Conservation (phyloP, 2,329 filamentous ascomycete species). For the Aspergillus japonicus region DNA sequence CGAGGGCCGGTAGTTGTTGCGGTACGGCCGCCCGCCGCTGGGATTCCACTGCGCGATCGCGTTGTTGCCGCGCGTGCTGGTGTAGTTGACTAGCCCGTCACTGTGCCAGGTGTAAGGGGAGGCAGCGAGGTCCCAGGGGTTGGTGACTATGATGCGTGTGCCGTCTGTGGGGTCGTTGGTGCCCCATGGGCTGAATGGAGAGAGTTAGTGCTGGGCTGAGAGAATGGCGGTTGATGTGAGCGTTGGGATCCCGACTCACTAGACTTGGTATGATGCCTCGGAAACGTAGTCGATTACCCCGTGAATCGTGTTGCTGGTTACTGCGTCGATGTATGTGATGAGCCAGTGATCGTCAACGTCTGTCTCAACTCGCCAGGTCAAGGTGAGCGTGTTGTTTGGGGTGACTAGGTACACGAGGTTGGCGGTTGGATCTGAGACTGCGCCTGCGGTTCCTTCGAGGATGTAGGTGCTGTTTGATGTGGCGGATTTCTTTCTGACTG, state of each 20-base stretch:
- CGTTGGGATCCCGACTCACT: slow-evolving; percentile 5
- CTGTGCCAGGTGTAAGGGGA: slow-evolving; percentile 18
- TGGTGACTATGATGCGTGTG: slow-evolving; percentile 6
- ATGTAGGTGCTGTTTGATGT: slow-evolving; percentile 2
- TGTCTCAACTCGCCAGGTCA: slow-evolving; percentile 17
- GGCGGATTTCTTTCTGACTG: not conserved
- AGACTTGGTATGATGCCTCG: slow-evolving; percentile 16
- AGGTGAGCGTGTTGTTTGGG: slow-evolving; percentile 2
- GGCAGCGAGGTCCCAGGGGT: slow-evolving; percentile 14
- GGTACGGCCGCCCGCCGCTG: slow-evolving; percentile 5
- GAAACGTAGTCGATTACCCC: slow-evolving; percentile 18
- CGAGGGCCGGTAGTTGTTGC: slow-evolving; percentile 12
- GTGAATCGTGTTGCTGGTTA: slow-evolving; percentile 6
- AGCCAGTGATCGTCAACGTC: slow-evolving; percentile 17
- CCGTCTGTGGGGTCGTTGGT: slow-evolving; percentile 16
- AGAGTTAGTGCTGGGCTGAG: not conserved
- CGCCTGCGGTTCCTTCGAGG: slow-evolving; percentile 12
- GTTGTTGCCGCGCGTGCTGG: slow-evolving; percentile 17
- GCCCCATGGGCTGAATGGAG: slow-evolving; percentile 12
- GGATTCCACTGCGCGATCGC: slow-evolving; percentile 18
- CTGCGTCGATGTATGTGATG: slow-evolving; percentile 17
- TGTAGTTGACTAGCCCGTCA: slow-evolving; percentile 13
- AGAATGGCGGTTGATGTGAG: no score
- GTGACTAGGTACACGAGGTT: slow-evolving; percentile 15
- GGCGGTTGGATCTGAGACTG: slow-evolving; percentile 15